Evolutionary conservation across 2,329 filamentous ascomycete genomes (phyloP).

Genomic region (Cylindrodendrum hubeiense): DNA sequence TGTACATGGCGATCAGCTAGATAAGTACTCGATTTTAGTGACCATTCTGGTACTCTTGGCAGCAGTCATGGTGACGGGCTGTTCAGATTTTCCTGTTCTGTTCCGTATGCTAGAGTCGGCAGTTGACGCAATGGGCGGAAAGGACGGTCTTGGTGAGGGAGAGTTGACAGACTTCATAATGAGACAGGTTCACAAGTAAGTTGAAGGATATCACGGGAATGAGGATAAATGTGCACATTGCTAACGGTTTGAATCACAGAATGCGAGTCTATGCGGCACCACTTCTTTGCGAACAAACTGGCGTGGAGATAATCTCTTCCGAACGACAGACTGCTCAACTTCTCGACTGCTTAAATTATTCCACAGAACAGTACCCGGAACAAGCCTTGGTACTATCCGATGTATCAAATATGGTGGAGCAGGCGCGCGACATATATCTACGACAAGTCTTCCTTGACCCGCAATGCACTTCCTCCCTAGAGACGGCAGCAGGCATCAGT

Average conservation of each 20-base stretch:
- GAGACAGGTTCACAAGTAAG: constrained; percentile 45
- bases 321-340: constrained; percentile 33
- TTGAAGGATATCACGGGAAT: not conserved
- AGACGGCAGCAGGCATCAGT: not conserved
- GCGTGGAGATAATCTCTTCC: constrained; percentile 40
- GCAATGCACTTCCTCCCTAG: constrained; percentile 23
- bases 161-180: constrained; percentile 38
- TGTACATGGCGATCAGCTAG: constrained; percentile 4
- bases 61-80: constrained; percentile 42
- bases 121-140: constrained; percentile 42
- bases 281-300: constrained; percentile 40
- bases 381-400: constrained; percentile 80
- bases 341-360: constrained; percentile 39
- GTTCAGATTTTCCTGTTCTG: constrained; percentile 42
- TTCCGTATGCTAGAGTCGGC: constrained; percentile 44
- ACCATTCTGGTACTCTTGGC: constrained; percentile 42
- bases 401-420: constrained; percentile 85
- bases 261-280: constrained; percentile 42
- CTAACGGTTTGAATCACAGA: constrained; percentile 61
- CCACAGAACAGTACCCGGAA: constrained; percentile 77
- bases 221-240: not conserved
- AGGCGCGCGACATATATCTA: constrained; percentile 86
- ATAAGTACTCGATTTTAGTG: constrained; percentile 36
- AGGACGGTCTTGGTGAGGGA: constrained; percentile 28
- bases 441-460: constrained; percentile 69